A percentile compares a stretch with the other conserved stretches of the same genome.
These are phyloP conservation scores for Coix lacrymajobi DNA, from an alignment of 176 grass and related monocot species.

Conservation along the genomic window DNA sequence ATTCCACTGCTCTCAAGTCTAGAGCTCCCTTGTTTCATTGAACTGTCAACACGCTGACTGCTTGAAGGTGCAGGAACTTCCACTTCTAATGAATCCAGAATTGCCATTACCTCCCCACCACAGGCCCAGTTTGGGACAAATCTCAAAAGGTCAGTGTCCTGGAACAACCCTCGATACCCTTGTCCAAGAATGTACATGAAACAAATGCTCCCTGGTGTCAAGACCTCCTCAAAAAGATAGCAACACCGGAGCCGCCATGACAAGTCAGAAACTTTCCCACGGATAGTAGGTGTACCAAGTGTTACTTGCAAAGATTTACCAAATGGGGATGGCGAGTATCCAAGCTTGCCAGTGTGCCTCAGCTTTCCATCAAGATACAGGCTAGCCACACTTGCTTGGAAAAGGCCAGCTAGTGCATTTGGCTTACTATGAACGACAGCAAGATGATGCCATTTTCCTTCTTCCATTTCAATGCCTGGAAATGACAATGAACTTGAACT, in stretches of 20 bases:
- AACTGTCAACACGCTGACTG: constrained; percentile 76
- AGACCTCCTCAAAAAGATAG: constrained; percentile 96
- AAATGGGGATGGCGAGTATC: constrained; percentile 77
- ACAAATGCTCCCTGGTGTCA: constrained; percentile 86
- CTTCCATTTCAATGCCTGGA: constrained; percentile 82
- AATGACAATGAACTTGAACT: constrained; percentile 86
- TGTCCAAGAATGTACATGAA: constrained; percentile 99
- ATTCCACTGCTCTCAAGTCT: constrained; percentile 87
- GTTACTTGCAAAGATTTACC: constrained; percentile 99
- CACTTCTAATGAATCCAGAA: constrained; percentile 85
- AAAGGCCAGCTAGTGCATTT: constrained; percentile 96
- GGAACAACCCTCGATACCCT: constrained; percentile 89
- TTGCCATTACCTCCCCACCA: constrained; percentile 88
- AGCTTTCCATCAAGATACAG: constrained; percentile 97
- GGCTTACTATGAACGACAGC: constrained; percentile 98
- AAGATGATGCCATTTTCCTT: constrained; percentile 97
- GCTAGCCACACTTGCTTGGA: constrained; percentile 92
- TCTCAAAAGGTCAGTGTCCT: constrained; percentile 88
- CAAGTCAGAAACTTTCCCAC: constrained; percentile 67
- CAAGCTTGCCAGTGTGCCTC: constrained; percentile 94
- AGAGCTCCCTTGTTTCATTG: constrained; percentile 67
- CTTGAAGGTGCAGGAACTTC: constrained; percentile 56
- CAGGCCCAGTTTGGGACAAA: constrained; percentile 91
- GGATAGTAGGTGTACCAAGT: constrained; percentile 68
- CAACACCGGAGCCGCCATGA: constrained; percentile 86